Percentiles rank a stretch among this genome's conserved stretches.
phyloP scores from a whole-genome alignment of 2,329 filamentous ascomycete species.

The Hansfordia pulvinata region DNA sequence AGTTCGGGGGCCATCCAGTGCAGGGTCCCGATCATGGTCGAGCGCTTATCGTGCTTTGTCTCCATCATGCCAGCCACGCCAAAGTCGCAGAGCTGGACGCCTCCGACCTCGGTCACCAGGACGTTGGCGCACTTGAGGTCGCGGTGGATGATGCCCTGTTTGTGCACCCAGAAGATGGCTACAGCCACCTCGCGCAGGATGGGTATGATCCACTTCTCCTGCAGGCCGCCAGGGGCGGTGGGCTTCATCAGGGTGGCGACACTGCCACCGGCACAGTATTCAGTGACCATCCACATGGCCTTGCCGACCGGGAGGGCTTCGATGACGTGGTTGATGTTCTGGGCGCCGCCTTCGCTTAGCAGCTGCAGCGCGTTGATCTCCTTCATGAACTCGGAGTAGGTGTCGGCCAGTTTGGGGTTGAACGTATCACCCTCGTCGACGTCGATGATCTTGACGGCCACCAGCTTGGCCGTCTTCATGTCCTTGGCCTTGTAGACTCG shows the following conservation, averaged over 20 bases:
- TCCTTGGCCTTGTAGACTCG: conserved; percentile 55
- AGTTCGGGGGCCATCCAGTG: conserved; percentile 83
- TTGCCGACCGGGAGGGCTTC: conserved; percentile 66
- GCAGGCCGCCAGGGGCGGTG: conserved; percentile 49
- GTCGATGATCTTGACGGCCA: conserved; percentile 74
- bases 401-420: conserved; percentile 51
- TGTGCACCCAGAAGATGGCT: conserved; percentile 54
- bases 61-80: conserved; percentile 71
- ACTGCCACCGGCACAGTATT: conserved; percentile 76
- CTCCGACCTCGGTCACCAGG: conserved; percentile 61
- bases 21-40: conserved; percentile 69
- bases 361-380: conserved; percentile 58
- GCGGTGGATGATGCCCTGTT: conserved; percentile 55
- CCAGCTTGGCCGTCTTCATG: conserved; percentile 34
- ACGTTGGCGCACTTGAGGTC: conserved; percentile 71
- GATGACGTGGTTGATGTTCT: conserved; percentile 71
- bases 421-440: conserved; percentile 64
- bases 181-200: conserved; percentile 54
- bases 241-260: conserved; percentile 61
- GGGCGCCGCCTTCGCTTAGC: conserved; percentile 59
- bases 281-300: conserved; percentile 78
- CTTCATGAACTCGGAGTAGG: conserved; percentile 56
- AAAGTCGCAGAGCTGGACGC: conserved; percentile 74
- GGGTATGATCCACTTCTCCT: conserved; percentile 57
- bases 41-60: conserved; percentile 61